Conservation (phyloP, 208 protist genomes). For the Leishmania turanica region DNA sequence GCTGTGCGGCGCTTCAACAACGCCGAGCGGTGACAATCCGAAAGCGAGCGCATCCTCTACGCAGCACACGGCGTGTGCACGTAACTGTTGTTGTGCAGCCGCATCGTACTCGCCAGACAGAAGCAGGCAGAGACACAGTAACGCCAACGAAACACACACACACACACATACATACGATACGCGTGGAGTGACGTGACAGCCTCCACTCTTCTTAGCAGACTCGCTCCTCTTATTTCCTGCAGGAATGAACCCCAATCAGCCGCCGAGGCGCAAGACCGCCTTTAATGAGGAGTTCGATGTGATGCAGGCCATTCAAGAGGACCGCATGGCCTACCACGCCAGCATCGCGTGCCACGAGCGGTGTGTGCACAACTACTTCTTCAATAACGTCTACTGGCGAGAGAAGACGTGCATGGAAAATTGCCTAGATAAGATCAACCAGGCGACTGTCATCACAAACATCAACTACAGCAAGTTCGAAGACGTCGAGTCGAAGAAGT, state of each 20-base stretch:
- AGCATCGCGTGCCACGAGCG: constrained; percentile 81
- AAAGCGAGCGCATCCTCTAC: neutral
- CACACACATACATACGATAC: neutral
- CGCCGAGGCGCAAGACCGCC: constrained; percentile 42
- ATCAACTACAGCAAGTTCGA: constrained; percentile 86
- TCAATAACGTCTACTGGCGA: constrained; percentile 77
- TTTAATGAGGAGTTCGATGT: constrained; percentile 86
- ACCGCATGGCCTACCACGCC: constrained; percentile 81
- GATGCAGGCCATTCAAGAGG: constrained; percentile 85
- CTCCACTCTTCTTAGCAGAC: neutral
- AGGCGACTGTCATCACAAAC: constrained; percentile 86
- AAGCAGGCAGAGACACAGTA: neutral
- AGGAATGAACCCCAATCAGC: constrained; percentile 32
- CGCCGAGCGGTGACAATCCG: too few relatives aligned
- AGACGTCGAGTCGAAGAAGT: constrained; percentile 41
- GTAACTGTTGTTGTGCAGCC: neutral
- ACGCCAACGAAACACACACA: constrained; percentile 4
- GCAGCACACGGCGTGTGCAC: neutral
- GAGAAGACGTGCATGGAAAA: constrained; percentile 90
- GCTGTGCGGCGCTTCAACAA: neutral
- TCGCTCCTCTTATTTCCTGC: neutral
- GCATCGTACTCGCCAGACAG: neutral
- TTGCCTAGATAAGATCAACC: constrained; percentile 87
- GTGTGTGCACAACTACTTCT: constrained; percentile 76
- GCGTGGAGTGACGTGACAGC: neutral